Percentiles rank a stretch among this genome's conserved stretches.
These are phyloP conservation scores for Entomophthora muscae DNA, from an alignment of 371 early-diverging fungal genomes.

Conservation along the genomic window DNA sequence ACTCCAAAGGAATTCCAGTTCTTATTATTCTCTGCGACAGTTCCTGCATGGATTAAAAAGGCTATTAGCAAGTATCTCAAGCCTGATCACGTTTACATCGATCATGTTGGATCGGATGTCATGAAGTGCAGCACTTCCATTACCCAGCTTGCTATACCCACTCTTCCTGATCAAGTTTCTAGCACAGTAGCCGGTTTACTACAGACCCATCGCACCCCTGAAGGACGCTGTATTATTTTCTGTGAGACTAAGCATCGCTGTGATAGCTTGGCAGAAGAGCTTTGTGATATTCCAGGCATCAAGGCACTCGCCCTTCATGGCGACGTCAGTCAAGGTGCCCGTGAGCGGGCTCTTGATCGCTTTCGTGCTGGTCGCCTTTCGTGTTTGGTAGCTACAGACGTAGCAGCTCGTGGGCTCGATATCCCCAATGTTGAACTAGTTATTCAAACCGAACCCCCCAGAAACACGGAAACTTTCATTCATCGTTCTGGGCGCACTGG, in stretches of 20 bases:
- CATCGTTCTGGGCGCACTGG: slow-evolving; percentile 98
- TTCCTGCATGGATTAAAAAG: slow-evolving; percentile 66
- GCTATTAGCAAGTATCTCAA: slow-evolving; percentile 71
- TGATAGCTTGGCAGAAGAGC: slow-evolving; percentile 65
- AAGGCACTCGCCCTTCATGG: slow-evolving; percentile 80
- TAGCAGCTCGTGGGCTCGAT: slow-evolving; percentile 93
- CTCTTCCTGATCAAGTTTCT: slow-evolving; percentile 53
- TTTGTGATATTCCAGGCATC: slow-evolving; percentile 45
- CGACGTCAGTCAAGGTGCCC: slow-evolving; percentile 75
- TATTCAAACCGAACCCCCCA: slow-evolving; percentile 92
- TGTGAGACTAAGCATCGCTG: slow-evolving; percentile 83
- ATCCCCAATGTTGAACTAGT: slow-evolving; percentile 94
- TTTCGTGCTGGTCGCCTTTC: slow-evolving; percentile 74
- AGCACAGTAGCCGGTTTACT: slow-evolving; percentile 71
- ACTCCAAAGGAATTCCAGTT: slow-evolving; percentile 38
- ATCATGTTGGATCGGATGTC: slow-evolving; percentile 53
- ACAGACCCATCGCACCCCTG: slow-evolving; percentile 57
- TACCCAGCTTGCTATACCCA: slow-evolving; percentile 65
- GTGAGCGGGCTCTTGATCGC: slow-evolving; percentile 72
- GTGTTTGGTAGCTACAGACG: slow-evolving; percentile 85
- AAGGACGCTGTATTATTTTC: slow-evolving; percentile 79
- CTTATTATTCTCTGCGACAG: slow-evolving; percentile 72
- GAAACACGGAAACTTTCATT: slow-evolving; percentile 84
- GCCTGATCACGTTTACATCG: slow-evolving; percentile 61
- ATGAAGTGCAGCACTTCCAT: slow-evolving; percentile 61